Evolutionary conservation across 805 yeast species (phyloP), one percentile per base, ranked within the genome.

Genomic region (Starmerella bombi): DNA sequence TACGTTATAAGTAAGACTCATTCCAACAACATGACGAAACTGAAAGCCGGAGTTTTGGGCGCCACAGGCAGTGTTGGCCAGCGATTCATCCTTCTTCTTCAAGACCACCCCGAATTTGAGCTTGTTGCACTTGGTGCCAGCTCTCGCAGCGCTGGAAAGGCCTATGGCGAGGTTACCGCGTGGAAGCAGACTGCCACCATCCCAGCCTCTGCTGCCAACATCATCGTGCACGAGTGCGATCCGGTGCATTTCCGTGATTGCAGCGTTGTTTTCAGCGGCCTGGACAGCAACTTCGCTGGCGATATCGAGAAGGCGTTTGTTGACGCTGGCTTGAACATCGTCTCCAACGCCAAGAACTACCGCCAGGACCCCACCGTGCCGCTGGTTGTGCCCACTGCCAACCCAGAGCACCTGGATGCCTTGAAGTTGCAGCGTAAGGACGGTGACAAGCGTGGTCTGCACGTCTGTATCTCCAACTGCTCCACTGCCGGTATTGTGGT

Each of bases 11-110:
- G 33, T 14, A 23, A 8, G 33, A 32, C 35, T 10, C 35, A 15
- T 32, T 15, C 12, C 35, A 32, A 30, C 19, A 16, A 30, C 33
- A 39, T 34, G 38, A 32, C 41, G n/a, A 50, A 46, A 40, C 36
- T 44, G 41, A 64, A 52, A 38, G 57, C 54, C 5, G 98, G 98
- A 67, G 96, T 91, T 52, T 69, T 88, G 46, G 98, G 98, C 37
- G 97, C 97, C 50, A 88, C 98, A 10, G 98, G 98, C 39, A 77
- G 93, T 32, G 98, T 91, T 29, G 98, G 98, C 42, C 98, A 91
- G 63, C 73, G 97, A 53, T 91, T 91, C 59, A 86, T 91, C 46
- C 67, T 88, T 36, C 67, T 91, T 36, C 68, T 91, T 48, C 72
- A 85, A 2, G 65, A 80, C 47, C 96, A 91, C 59, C 97, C 97